Evolutionary conservation across 108 stramenopile genomes (phyloP), one percentile per base, ranked within the genome.

Genomic region (Stephanodiscus minutulus): DNA sequence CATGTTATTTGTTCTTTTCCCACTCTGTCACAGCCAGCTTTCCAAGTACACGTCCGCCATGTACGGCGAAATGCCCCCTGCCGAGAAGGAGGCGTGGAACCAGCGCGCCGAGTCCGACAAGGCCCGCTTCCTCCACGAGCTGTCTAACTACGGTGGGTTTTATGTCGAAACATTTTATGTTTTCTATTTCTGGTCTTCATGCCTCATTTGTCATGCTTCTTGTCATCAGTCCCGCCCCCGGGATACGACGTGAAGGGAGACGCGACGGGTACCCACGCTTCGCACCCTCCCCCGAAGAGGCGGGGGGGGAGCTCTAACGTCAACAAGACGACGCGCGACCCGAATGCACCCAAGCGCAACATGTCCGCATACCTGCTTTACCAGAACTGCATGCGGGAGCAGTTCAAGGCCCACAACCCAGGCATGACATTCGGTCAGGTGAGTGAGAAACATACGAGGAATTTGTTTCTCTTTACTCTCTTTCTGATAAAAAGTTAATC

Each of bases 291-390:
- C 20, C 44, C 56, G 4, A 60, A 48, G 35, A 18, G 46, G 22
- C 56, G 55, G 54, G 75, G 81, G 27, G 85, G 83, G 11, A 73
- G 79, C 13, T 82, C 74, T n/a, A 39, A 33, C 49, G 70, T 29
- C 15, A 48, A 35, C 39, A 88, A 82, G 66, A 86, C 79, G 10
- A 72, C 79, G 59, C 87, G 86, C 68, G 94, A 96, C 66, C 74
- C 82, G 18, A 89, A 91, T 65, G 96, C 96, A n/a, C 96, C 96
- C 43, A 96, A 95, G 83, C 81, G 92, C 5, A 92, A 92, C 72
- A 85, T 94, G 87, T 82, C 84, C 49, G 91, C 95, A 20, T 97
- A 94, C 79, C 76, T 96, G 70, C 70, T 92, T 24, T 96, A 92
- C 63, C 87, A 91, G 39, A 91, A 96, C 55, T 91, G 92, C 64